phyloP scores from a whole-genome alignment of 495 filamentous ascomycete species.

The Lophium mytilinum region DNA sequence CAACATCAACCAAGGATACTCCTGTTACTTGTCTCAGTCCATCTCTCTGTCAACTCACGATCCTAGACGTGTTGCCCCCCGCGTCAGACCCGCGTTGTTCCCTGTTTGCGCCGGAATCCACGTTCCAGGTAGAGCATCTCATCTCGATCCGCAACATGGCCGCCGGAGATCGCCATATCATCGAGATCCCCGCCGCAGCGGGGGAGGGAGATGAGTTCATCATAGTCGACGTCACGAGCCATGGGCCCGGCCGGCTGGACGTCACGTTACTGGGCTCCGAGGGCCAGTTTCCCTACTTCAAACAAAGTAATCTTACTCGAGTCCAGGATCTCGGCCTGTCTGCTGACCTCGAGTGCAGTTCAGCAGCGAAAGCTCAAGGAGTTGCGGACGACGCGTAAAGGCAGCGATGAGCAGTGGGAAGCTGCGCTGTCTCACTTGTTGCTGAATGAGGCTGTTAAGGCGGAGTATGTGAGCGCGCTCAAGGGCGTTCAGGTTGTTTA shows the following conservation, averaged over 20 bases:
- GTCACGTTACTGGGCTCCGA: constrained; percentile 19
- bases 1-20: background rate
- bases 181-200: constrained; percentile 11
- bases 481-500: constrained; percentile 31
- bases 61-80: too few species aligned
- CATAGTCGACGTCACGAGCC: constrained; percentile 19
- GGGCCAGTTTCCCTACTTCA: constrained; percentile 17
- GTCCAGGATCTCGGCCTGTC: too few species aligned
- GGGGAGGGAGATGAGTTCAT: constrained; percentile 2
- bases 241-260: constrained; percentile 17
- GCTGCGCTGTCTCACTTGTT: constrained; percentile 38
- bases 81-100: too few species aligned
- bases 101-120: too few species aligned
- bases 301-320: constrained; percentile 17
- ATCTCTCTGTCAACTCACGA: too few species aligned
- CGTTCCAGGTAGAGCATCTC: too few species aligned
- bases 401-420: constrained; percentile 51
- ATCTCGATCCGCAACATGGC: too few species aligned
- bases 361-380: constrained; percentile 16
- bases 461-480: constrained; percentile 4
- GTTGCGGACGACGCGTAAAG: constrained; percentile 22
- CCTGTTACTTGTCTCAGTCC: background rate
- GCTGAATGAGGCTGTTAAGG: constrained; percentile 24
- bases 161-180: constrained; percentile 5
- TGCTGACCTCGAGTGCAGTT: constrained; percentile 1